Evolutionary conservation across 495 filamentous ascomycete species (phyloP), one percentile per base, ranked within the genome.

Genomic region (Penicillium pancosmium): DNA sequence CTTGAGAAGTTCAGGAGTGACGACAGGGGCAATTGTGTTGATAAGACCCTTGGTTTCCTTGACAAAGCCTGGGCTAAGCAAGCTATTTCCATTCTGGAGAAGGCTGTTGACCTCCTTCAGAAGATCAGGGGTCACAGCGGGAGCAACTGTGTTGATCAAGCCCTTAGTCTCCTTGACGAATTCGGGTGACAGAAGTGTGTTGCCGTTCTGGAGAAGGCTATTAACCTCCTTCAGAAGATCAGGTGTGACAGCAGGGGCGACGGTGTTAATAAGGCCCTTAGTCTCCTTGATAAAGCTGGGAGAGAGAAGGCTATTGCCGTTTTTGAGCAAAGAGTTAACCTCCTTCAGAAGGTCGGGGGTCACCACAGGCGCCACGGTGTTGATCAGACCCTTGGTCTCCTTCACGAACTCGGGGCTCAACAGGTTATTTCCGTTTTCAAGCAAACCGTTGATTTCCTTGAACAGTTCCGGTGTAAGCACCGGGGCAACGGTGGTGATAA

Each of bases 81-180:
- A 60, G 27, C 56, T 56, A 50, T 75, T 71, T 13, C 75, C 79
- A 50, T 80, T 78, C 12, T 57, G 57, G 8, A 82, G 63, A 23
- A 80, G 61, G 18, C 51, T 63, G 40, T 76, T 62, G n/a, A 82
- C 68, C 47, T 72, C 72, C 59, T 74, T 76, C 16, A 80, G 66
- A 2, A 78, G 70, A 18, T 69, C 63, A 1, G 78, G 77, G 9
- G 75, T 80, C 27, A 82, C 70, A n/a, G 79, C 63, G 18, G 78
- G 70, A 16, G 62, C 58, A 10, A 77, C 68, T 0, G 65, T 73
- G 34, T 64, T 69, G 33, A 76, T 73, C 27, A 78, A 61, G 6
- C 61, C 64, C 38, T 75, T 73, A 2, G 78, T 78, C 58, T 80
- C 73, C 56, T 76, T 69, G 52, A 81, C 65, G 15, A 78, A 78